phyloP scores from a whole-genome alignment of 345 rosid genomes.

The Citrus cavaleriei region DNA sequence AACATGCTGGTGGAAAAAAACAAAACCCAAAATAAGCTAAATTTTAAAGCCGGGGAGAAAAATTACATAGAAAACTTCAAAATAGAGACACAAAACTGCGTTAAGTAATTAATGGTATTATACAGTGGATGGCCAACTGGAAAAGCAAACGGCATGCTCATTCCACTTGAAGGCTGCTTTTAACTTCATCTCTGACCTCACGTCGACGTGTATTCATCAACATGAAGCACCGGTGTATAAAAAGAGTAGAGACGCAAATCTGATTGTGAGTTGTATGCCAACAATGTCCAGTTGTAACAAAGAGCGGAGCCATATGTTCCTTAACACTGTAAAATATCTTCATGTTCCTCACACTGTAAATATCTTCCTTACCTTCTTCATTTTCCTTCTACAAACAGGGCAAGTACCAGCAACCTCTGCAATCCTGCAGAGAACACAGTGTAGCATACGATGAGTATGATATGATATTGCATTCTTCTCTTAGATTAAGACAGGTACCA shows the following conservation, averaged over 20 bases:
- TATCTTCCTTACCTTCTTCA: constrained; percentile 92
- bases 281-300: background rate
- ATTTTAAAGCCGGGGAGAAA: background rate
- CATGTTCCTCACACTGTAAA: constrained; percentile 47
- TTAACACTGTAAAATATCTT: background rate
- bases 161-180: constrained; percentile 10
- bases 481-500: background rate
- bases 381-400: constrained; percentile 76
- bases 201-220: background rate
- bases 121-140: background rate
- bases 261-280: constrained; percentile 5
- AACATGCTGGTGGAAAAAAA: background rate
- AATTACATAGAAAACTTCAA: background rate
- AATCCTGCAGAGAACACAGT: constrained; percentile 51
- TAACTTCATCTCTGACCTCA: background rate
- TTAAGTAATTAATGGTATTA: background rate
- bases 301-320: background rate
- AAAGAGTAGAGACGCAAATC: background rate
- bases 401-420: constrained; percentile 75
- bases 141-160: constrained; percentile 9
- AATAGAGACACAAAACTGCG: background rate
- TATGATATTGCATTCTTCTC: background rate
- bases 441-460: background rate
- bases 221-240: background rate
- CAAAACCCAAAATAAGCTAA: background rate